Conservation (phyloP, 2,329 filamentous ascomycete genomes). For the Penicillium polonicum region DNA sequence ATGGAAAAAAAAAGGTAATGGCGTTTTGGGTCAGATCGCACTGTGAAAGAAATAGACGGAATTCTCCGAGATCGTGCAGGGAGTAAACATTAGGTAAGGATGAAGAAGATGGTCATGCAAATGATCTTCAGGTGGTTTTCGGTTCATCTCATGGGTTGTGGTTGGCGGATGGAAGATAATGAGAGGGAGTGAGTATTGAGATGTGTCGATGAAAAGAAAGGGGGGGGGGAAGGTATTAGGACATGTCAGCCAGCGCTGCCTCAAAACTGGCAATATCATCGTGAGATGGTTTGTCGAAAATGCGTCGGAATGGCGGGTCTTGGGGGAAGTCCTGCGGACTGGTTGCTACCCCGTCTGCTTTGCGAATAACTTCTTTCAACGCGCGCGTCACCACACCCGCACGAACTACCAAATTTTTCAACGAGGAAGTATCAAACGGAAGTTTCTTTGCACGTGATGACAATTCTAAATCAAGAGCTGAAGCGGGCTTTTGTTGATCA, state of each 20-base stretch:
- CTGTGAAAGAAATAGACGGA: neutral
- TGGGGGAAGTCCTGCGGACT: conserved; percentile 33
- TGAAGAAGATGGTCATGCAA: conserved; percentile 16
- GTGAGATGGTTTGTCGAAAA: conserved; percentile 45
- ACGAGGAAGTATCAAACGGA: conserved; percentile 65
- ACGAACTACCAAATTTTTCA: conserved; percentile 59
- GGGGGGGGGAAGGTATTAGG: neutral
- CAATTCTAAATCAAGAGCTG: conserved; percentile 24
- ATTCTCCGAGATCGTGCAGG: conserved; percentile 3
- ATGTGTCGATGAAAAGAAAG: neutral
- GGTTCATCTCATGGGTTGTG: conserved; percentile 12
- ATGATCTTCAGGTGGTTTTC: conserved; percentile 8
- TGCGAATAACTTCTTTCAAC: conserved; percentile 51
- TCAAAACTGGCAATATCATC: conserved; percentile 34
- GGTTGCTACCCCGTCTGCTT: conserved; percentile 47
- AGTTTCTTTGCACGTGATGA: conserved; percentile 50
- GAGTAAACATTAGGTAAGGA: conserved; percentile 9
- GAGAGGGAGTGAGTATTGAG: conserved; percentile 9
- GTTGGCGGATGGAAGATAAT: conserved; percentile 11
- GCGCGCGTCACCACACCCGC: conserved; percentile 51
- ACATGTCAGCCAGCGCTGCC: conserved; percentile 28
- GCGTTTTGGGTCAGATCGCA: conserved; percentile 16
- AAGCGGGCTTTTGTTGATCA: conserved; percentile 36
- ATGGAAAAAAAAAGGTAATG: conserved; percentile 14
- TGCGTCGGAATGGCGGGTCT: conserved; percentile 49